Evolutionary conservation across 2,329 filamentous ascomycete genomes (phyloP), one percentile per base, ranked within the genome.

Genomic region (Alternaria sp.): DNA sequence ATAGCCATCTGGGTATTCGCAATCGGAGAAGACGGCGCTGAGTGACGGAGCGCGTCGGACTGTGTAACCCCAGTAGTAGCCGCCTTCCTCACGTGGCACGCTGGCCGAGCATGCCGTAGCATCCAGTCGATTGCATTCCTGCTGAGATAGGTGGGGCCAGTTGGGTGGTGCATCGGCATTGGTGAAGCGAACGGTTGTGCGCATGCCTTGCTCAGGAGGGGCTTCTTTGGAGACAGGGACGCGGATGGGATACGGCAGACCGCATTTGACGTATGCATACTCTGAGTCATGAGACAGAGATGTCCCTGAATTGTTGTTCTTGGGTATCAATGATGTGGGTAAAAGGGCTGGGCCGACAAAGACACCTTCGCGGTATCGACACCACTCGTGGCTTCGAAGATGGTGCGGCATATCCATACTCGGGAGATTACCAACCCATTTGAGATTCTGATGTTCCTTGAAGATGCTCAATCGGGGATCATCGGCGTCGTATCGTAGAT

Each of bases 381-480:
- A 89, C 89, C 90, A 94, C 74, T 96, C 92, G 58, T 90, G 87
- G 14, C 87, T 86, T 66, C 91, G 87, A 9, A 94, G 85, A 79
- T 97, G 93, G 77, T 95, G 92, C 15, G 93, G 93, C 86, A 96
- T 93, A 77, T 96, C 93, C 60, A 96, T 82, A 73, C 88, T 92
- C 0, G 92, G 92, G 26, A 96, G 82, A 43, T 90, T 85, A 8
- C 92, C 92, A 43, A 92, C 92, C 12, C 88, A 88, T 43, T 88
- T 85, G 45, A 96, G 84, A 75, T 96, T 94, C 10, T 91, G 89
- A 75, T 96, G 93, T 66, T 94, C 83, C 1, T 90, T 90, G 71
- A 96, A 95, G 4, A 97, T 84, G 2, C 85, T 81, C 76, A 89
- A 90, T 71, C 92, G 89, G 7, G 66, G 71, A 28, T 72, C 61